Base-by-base conservation (phyloP, 305 asterid genomes). In the Fraxinus angustifolia region DNA sequence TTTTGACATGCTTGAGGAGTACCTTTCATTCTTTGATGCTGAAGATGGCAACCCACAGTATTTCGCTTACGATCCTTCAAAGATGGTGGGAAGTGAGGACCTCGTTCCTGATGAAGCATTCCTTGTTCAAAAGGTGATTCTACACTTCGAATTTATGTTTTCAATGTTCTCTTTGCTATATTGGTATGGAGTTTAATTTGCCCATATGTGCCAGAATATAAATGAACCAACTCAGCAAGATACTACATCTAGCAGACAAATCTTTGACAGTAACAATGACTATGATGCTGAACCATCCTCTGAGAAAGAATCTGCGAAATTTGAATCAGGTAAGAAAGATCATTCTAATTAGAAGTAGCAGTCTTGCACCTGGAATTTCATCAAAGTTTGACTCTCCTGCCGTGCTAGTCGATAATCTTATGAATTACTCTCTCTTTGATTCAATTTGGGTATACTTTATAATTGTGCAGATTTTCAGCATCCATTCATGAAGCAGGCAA, bases 21-120 rank as follows among this genome's bases (percentile, higher is more conserved):
- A 91, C 89, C 93, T 90, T 77, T 23, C 86, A 2, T 94, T 83
- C 90, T 86, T 85, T 81, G 97, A 93, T 85, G 88, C 94, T 34
- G 80, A 85, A 68, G 91, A 85, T 60, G 90, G 87, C 35, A 67
- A 78, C 82, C 75, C 88, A 38, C 84, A 85, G 79, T 80, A 77
- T 86, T 73, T 90, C 12, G 76, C 79, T 4, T 88, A 80, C 68
- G 95, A 94, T 84, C 83, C 90, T 83, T 84, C 90, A 19, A 40
- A 78, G 74, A 77, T 86, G 76, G 80, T 81, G 58, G 97, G 80
- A 78, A 85, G 40, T 76, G 88, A 84, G 73, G 87, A 85, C 73
- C 81, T 82, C 23, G 74, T 82, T 84, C 75, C 86, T 70, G 87
- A 80, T 58, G 89, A 88, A 83, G 56, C 85, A 65, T 40, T 82